These are phyloP conservation scores for Spergularia bocconei DNA, from an alignment of 148 eudicot genomes.

Conservation along the genomic window DNA sequence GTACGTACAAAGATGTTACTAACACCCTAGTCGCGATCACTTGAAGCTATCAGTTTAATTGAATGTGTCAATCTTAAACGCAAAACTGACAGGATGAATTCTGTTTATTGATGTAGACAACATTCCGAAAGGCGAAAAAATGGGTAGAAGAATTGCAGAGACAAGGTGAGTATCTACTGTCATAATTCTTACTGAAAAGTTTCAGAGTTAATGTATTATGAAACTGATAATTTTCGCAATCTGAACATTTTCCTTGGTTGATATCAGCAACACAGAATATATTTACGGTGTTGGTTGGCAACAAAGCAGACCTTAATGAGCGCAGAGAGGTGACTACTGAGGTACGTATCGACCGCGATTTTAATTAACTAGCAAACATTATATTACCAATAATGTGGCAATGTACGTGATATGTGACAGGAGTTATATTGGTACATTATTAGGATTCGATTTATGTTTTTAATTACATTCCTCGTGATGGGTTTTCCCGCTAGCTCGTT, in stretches of 20 bases:
- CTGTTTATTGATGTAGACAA: constrained; percentile 41
- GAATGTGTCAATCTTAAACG: neutral
- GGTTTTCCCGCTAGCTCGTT: too few relatives aligned
- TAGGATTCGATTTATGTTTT: too few relatives aligned
- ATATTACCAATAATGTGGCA: too few relatives aligned
- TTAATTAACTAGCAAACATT: neutral
- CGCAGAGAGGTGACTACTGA: constrained; percentile 43
- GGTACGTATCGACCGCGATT: constrained; percentile 25
- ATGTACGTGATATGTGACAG: too few relatives aligned
- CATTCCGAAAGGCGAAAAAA: constrained; percentile 61
- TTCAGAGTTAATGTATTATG: neutral
- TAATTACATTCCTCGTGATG: too few relatives aligned
- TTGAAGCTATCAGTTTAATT: neutral
- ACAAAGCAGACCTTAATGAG: constrained; percentile 48
- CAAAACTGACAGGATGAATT: constrained; percentile 3
- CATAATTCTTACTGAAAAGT: neutral
- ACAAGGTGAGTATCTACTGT: constrained; percentile 44
- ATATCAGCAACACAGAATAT: constrained; percentile 39
- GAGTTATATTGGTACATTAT: too few relatives aligned
- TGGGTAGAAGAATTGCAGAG: constrained; percentile 69
- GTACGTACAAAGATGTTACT: too few relatives aligned
- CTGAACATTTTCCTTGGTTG: constrained; percentile 1
- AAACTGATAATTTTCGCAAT: neutral
- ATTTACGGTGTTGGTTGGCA: constrained; percentile 45
- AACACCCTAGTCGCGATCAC: too few relatives aligned